These are phyloP conservation scores for Silene coronaria DNA, from an alignment of 179 eudicot genomes.

Conservation along the genomic window DNA sequence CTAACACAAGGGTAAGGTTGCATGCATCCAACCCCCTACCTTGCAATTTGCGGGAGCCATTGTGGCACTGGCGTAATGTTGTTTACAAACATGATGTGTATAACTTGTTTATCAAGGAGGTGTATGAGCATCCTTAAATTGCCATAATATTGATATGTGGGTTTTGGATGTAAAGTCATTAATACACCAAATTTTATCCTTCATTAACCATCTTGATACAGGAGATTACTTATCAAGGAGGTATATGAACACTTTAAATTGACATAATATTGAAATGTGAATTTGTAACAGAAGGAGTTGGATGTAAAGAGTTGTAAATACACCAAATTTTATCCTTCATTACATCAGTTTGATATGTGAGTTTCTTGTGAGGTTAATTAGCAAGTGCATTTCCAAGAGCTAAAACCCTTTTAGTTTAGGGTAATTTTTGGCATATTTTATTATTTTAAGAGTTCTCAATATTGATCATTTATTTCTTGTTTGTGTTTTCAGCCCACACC, in stretches of 20 bases:
- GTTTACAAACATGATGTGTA: too few relatives aligned
- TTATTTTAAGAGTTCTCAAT: conserved; percentile 1
- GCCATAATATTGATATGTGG: too few relatives aligned
- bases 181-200: too few relatives aligned
- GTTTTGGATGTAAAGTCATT: too few relatives aligned
- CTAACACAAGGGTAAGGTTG: too few relatives aligned
- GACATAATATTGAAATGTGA: background rate
- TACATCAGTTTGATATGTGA: background rate
- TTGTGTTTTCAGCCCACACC: conserved; percentile 73
- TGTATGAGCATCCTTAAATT: too few relatives aligned
- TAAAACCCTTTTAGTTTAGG: background rate
- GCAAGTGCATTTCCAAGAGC: background rate
- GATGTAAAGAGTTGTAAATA: background rate
- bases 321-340: background rate
- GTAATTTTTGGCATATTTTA: background rate
- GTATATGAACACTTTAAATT: background rate
- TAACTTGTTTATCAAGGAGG: too few relatives aligned
- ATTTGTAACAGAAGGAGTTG: background rate
- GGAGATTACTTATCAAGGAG: background rate
- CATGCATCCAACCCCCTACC: too few relatives aligned
- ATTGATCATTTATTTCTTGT: conserved; percentile 1
- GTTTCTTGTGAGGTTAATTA: background rate
- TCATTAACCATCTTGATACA: too few relatives aligned
- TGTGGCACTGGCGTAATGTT: too few relatives aligned
- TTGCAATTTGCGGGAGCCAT: too few relatives aligned